Evolutionary conservation across 2,329 filamentous ascomycete genomes (phyloP), one percentile per base, ranked within the genome.

Genomic region (Fusarium robinianum): DNA sequence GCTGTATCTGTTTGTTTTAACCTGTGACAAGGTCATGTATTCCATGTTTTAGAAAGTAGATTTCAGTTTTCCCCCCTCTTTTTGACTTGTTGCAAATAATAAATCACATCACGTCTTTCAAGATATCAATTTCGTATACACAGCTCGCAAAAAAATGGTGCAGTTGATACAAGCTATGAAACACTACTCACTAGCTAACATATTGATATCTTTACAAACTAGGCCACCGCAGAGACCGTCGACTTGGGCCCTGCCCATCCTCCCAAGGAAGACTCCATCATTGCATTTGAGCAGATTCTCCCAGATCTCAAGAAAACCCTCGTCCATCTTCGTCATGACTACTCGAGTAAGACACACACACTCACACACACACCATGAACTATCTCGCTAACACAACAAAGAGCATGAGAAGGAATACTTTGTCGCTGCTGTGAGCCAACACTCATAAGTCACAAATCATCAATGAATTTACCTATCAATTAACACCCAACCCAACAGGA

Each of bases 351-450:
- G 67, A 27, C 10, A 12, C 14, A 8, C 22, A 8, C 6, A 30
- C 8, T 6, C 11, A 5, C n/a, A 6, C 16, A 16, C n/a, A 12
- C 24, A 26, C 14, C 21, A 4, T 10, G 7, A 37, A 17, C 37
- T n/a, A n/a, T 18, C 9, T 8, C 10, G 37, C 31, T 57, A 16
- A 54, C 12, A 12, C 12, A 6, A 14, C 4, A n/a, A 22, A 77
- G 76, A 80, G 57, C 78, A 81, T 52, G 77, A 80, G 51, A 71
- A 71, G 7, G 72, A 77, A 48, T 79, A 78, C 62, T 81, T 81
- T 67, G 71, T 72, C n/a, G 71, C 74, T 3, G 74, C 74, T 38
- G 69, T 69, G 54, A 46, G 64, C 34, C 11, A 18, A 18, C 5
- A 17, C 14, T 11, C 10, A 16, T n/a, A 21, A 12, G n/a, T 14